phyloP scores from a whole-genome alignment of 331 rosid species.

The Malus hybrid region DNA sequence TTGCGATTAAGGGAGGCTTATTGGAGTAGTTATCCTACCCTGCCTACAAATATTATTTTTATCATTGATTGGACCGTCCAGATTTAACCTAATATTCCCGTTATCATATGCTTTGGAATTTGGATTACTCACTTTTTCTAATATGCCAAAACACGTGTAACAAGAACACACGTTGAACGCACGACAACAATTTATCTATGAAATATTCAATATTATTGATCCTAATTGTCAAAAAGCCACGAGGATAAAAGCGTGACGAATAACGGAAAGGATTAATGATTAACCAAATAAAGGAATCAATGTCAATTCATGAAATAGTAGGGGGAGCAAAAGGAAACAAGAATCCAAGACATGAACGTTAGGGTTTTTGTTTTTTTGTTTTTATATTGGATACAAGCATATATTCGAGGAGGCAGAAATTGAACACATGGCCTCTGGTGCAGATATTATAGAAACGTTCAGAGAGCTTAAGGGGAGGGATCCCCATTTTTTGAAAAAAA shows the following conservation, averaged over 20 bases:
- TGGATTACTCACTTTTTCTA: not conserved
- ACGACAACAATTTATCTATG: not conserved
- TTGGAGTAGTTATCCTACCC: slow-evolving; percentile 32
- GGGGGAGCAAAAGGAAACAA: not conserved
- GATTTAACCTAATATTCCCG: slow-evolving; percentile 20
- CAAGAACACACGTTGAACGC: not conserved
- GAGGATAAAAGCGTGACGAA: not conserved
- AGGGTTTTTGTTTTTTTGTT: not conserved
- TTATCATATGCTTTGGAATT: not conserved
- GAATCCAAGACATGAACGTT: too few relatives aligned
- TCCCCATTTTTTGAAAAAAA: too few relatives aligned
- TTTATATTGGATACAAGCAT: not conserved
- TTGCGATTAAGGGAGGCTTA: not conserved
- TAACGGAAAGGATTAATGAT: not conserved
- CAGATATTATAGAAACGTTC: too few relatives aligned
- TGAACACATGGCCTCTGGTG: too few relatives aligned
- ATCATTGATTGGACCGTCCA: not conserved
- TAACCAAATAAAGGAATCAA: not conserved
- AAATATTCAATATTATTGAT: not conserved
- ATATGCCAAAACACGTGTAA: not conserved
- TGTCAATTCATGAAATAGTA: not conserved
- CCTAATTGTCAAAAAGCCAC: not conserved
- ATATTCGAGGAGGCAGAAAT: not conserved
- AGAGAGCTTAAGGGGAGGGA: too few relatives aligned
- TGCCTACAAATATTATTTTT: not conserved